Base-by-base conservation (phyloP, 805 yeast genomes). In the Pichia heedii region DNA sequence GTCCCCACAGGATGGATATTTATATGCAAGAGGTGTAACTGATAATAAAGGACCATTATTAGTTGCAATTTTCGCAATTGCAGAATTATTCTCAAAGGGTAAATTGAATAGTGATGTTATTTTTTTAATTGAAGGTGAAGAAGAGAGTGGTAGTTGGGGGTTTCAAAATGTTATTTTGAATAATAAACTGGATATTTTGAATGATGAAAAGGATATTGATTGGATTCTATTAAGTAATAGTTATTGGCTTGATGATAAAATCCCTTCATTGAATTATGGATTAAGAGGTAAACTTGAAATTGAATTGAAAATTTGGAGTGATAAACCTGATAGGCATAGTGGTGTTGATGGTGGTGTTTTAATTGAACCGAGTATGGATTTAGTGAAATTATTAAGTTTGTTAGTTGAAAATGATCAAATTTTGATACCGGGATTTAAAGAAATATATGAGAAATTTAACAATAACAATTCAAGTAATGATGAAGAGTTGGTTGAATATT, bases 271-370 rank as follows among this genome's bases (percentile, higher is more conserved):
- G 54, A 90, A 90, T 57, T 93, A 90, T 63, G 98, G 98, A 0
- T 68, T 93, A 45, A 72, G 98, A 57, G 98, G 98, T 40, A 90
- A 89, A 2, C 70, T 93, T 21, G 84, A 88, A 62, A 82, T 86
- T 2, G 69, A 79, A n/a, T 74, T 93, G 3, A 77, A 76, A 30
- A 70, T 93, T 11, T 67, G 69, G 45, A 77, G 88, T 41, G 89
- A 81, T 50, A 72, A 72, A 46, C 95, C 94, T 1, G 97, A 93
- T 60, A 68, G 95, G 46, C 98, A 93, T 58, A 86, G 97, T 0
- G 98, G 98, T 49, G 93, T 93, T 10, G 94, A 88, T 63, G 98
- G 98, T 41, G 97, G 97, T 46, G 80, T 83, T 9, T 75, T 77
- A 48, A 72, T 83, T 45, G 98, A 90, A 54, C 97, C 98, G 2